Evolutionary conservation across 2,329 filamentous ascomycete genomes (phyloP), one percentile per base, ranked within the genome.

Genomic region (Chaetoscypha palmicola): DNA sequence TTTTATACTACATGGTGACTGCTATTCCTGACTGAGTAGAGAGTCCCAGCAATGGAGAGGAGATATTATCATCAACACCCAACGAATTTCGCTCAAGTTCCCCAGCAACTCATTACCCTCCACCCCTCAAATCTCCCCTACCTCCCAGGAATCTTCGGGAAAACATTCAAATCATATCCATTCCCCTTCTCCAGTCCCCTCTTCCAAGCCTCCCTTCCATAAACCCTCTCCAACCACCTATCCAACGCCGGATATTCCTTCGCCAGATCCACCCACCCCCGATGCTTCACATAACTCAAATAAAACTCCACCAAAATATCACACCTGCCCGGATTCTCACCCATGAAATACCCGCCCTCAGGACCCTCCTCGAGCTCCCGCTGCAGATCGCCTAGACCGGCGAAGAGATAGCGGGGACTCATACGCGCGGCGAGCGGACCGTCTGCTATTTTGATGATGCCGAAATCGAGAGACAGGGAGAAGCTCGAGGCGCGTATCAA

Each of bases 261-360:
- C 39, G 48, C 21, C 20, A 58, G 44, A 48, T 66, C 54, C 16
- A 63, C 55, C 43, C 57, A 64, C 10, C 48, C 52, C 26, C 58
- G 56, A 32, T 57, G 49, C 12, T 26, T 46, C 23, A 61, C 54
- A 11, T 58, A 51, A 45, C 64, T 62, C 48, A 66, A 47, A 0
- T 58, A 56, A 50, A 54, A 67, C 33, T 49, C 62, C 33, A 65
- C 33, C 44, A 62, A 59, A 7, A 66, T 51, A 57, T 66, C 64
- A 8, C 51, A 45, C 40, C 62, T 50, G 3, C 63, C 62, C 10
- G 61, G 47, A 9, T 50, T 32, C 37, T 49, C 48, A 2, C 64
- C 64, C 42, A 57, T 57, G 26, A 62, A 62, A 54, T 52, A 61
- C 12, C 52, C 47, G 19, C 48, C 36, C 17, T 32, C 19, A 1